These are phyloP conservation scores for Drosera spatulata DNA, from an alignment of 179 eudicot species.

Conservation along the genomic window DNA sequence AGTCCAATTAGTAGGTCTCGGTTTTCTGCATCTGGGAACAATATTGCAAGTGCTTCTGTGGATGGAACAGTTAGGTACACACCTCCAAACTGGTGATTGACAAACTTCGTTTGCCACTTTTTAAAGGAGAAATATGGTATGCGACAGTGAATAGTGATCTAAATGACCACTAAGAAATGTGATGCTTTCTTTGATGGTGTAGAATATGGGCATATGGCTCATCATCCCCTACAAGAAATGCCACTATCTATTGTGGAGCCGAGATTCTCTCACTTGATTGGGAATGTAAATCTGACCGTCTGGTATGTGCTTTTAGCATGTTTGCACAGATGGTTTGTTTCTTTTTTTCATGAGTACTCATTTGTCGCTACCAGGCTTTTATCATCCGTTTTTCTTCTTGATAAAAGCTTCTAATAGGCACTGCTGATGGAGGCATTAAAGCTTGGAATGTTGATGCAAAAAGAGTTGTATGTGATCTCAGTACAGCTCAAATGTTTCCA, in stretches of 20 bases:
- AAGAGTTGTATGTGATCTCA: constrained; percentile 95
- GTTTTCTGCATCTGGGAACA: constrained; percentile 90
- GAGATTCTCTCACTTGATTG: constrained; percentile 97
- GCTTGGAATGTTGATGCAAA: constrained; percentile 99
- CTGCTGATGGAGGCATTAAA: constrained; percentile 96
- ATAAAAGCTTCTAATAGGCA: constrained; percentile 93
- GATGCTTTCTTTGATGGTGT: constrained; percentile 9
- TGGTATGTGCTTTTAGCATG: constrained; percentile 35
- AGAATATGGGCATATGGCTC: constrained; percentile 98
- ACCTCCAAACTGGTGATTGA: too few relatives aligned
- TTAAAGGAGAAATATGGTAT: too few relatives aligned
- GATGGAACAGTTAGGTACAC: constrained; percentile 95
- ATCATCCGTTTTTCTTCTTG: constrained; percentile 21
- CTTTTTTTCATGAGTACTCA: constrained; percentile 2
- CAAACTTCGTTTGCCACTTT: too few relatives aligned
- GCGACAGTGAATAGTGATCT: too few relatives aligned
- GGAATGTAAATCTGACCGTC: constrained; percentile 93
- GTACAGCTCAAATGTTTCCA: constrained; percentile 57
- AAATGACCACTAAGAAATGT: too few relatives aligned
- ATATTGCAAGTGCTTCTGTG: constrained; percentile 90
- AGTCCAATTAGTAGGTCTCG: constrained; percentile 86
- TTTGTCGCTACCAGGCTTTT: constrained; percentile 5
- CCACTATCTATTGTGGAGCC: constrained; percentile 94
- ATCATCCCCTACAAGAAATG: constrained; percentile 80
- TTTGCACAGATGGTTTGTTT: not conserved